phyloP scores from a whole-genome alignment of 2,329 filamentous ascomycete genomes.

The Colletotrichum limetticola region DNA sequence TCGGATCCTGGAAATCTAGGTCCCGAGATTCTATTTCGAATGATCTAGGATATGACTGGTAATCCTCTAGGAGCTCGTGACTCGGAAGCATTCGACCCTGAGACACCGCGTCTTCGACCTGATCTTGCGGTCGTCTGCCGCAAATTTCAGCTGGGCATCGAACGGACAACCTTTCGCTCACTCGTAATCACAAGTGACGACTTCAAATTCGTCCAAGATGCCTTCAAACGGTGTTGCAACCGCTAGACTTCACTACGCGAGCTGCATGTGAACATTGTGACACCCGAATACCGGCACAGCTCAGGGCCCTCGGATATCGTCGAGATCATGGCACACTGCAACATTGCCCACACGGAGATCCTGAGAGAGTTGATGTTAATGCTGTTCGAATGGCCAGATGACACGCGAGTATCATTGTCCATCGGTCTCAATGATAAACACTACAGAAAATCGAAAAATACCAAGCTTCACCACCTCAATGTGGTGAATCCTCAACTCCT shows the following conservation, averaged over 20 bases:
- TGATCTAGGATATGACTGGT: no score
- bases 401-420: neutral
- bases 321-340: neutral
- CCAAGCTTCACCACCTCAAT: neutral
- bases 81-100: no score
- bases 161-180: neutral
- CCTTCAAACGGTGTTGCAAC: neutral
- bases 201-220: neutral
- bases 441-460: no score
- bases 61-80: no score
- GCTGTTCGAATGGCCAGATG: neutral
- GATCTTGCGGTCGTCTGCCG: neutral
- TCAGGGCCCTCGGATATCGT: neutral
- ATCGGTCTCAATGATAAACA: neutral
- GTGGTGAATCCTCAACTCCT: neutral
- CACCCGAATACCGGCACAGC: neutral
- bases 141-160: neutral
- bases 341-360: neutral
- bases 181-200: neutral
- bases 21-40: no score
- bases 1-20: no score
- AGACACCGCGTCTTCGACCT: neutral
- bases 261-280: neutral
- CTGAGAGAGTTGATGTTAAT: neutral
- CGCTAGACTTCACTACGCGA: neutral